phyloP scores from a whole-genome alignment of 345 rosid genomes.

The Hevea brasiliensis region DNA sequence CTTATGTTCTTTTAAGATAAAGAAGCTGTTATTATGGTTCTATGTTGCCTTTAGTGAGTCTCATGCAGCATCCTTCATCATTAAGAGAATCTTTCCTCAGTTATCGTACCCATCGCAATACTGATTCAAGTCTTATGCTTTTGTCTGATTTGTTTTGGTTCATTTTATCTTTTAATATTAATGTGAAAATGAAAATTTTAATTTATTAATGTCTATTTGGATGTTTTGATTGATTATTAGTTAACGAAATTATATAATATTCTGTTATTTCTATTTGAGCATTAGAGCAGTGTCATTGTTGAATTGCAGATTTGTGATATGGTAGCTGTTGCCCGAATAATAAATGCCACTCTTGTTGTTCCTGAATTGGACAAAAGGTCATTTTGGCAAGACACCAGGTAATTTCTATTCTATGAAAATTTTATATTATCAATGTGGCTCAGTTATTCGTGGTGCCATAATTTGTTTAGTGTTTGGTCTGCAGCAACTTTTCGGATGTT shows the following conservation, averaged over 20 bases:
- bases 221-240: neutral
- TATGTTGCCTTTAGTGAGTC: neutral
- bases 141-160: neutral
- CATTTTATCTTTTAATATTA: neutral
- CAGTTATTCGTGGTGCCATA: constrained; percentile 6
- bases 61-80: neutral
- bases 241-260: neutral
- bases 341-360: constrained; percentile 88
- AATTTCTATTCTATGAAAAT: neutral
- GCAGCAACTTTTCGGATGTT: constrained; percentile 90
- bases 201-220: neutral
- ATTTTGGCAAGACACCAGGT: constrained; percentile 95
- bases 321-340: constrained; percentile 91
- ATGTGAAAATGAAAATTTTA: neutral
- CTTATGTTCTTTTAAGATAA: neutral
- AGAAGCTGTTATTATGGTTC: neutral
- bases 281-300: constrained; percentile 9
- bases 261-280: neutral
- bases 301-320: constrained; percentile 86
- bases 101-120: neutral
- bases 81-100: neutral
- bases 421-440: neutral
- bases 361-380: constrained; percentile 93
- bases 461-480: constrained; percentile 21
- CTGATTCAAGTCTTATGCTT: neutral